These are phyloP conservation scores for Danielia reshetovae DNA, from an alignment of 805 yeast genomes.

Conservation along the genomic window DNA sequence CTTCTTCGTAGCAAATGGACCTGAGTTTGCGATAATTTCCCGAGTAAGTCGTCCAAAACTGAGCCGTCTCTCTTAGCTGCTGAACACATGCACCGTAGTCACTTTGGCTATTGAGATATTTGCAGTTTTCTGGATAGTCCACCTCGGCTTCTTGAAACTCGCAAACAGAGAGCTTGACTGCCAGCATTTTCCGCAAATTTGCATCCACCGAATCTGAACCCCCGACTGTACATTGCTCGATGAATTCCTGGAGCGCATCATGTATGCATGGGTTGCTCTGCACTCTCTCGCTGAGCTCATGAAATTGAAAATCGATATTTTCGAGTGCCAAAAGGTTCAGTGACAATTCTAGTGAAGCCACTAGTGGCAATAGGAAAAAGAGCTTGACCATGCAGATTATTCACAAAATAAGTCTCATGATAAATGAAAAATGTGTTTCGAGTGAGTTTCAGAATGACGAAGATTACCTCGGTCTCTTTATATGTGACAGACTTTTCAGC, in stretches of 20 bases:
- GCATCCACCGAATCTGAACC: constrained; percentile 38
- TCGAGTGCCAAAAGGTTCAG: no score
- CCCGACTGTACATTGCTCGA: constrained; percentile 36
- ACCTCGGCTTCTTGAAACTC: constrained; percentile 49
- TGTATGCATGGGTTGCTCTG: constrained; percentile 15
- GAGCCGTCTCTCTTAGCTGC: constrained; percentile 41
- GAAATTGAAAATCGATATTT: neutral
- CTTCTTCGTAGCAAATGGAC: constrained; percentile 49
- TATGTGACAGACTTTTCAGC: no score
- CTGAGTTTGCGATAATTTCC: constrained; percentile 58
- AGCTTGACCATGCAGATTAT: no score
- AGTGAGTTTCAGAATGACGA: no score
- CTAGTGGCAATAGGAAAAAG: no score
- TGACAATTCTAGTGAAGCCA: no score
- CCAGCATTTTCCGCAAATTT: constrained; percentile 32
- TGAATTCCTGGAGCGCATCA: constrained; percentile 35
- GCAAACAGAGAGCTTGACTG: constrained; percentile 50
- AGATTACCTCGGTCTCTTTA: no score
- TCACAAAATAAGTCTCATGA: no score
- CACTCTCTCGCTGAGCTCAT: no score
- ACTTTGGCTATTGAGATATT: constrained; percentile 6
- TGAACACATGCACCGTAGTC: constrained; percentile 35
- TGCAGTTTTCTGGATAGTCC: constrained; percentile 28
- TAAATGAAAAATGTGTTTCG: no score
- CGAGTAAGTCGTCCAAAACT: constrained; percentile 73